A percentile compares a stretch with the other conserved stretches of the same genome.
Evolutionary conservation across 2,329 filamentous ascomycete genomes (phyloP).

Genomic region (Ophiosphaerella korrae): DNA sequence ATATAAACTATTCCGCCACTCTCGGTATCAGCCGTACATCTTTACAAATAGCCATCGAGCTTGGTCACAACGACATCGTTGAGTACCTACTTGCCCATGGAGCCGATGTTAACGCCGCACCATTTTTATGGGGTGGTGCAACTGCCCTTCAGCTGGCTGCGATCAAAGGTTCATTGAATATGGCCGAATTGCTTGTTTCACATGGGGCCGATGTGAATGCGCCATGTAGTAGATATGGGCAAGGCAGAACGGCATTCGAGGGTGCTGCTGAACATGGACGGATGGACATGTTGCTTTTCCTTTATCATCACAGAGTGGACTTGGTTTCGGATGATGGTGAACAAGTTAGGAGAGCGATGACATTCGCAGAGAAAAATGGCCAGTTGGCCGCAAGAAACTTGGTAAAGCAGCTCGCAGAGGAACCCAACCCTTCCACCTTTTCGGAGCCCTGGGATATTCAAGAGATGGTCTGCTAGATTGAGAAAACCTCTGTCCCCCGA

Average conservation of each 20-base stretch:
- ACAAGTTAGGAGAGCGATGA: conserved; percentile 8
- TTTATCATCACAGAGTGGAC: conserved; percentile 14
- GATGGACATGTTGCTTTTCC: conserved; percentile 15
- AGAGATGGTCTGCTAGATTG: no score
- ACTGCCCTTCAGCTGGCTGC: conserved; percentile 21
- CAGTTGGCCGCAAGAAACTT: conserved; percentile 7
- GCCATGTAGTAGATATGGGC: background rate
- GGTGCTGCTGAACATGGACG: conserved; percentile 15
- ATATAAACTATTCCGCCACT: conserved; percentile 1
- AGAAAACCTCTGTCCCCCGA: no score
- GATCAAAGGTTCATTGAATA: conserved; percentile 6
- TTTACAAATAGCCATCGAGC: conserved; percentile 12
- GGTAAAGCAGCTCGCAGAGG: no score
- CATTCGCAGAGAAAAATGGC: conserved; percentile 15
- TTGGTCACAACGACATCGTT: conserved; percentile 9
- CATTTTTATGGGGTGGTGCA: conserved; percentile 6
- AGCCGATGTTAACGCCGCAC: conserved; percentile 4
- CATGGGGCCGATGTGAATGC: conserved; percentile 6
- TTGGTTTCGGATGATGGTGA: conserved; percentile 9
- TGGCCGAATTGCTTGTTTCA: conserved; percentile 7
- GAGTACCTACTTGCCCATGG: conserved; percentile 6
- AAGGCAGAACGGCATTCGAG: conserved; percentile 17
- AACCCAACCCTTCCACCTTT: no score
- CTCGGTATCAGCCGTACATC: conserved; percentile 10
- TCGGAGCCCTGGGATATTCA: no score